Base-by-base conservation (phyloP, 495 filamentous ascomycete genomes). In the Schizothecium vesticola region DNA sequence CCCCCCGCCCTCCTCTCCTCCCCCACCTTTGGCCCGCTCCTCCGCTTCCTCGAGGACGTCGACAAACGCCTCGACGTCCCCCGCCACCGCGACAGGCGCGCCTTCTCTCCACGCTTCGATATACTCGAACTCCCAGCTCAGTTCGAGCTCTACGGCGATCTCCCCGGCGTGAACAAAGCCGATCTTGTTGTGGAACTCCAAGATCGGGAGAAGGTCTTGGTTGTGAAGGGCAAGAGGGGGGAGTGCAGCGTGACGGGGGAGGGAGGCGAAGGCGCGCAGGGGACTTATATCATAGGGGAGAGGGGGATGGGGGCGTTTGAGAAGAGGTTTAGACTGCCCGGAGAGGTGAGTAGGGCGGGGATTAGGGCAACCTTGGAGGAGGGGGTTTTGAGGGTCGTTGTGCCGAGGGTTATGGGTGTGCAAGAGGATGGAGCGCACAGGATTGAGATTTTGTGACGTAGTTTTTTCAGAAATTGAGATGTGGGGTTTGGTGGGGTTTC, bases 81-180 rank as follows among this genome's bases (percentile, higher is more conserved):
- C 25, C 5, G 59, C 25, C 60, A 62, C 25, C 25, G 29, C 60
- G 12, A n/a, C 26, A 28, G 26, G 7, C 60, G 19, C 25, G 11
- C 60, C 3, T 62, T 62, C 26, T 3, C 25, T 3, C 60, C 60
- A 13, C 26, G 29, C 4, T 62, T 62, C 26, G 60, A 62, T 28
- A 24, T 62, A 3, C 6, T 62, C 26, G 60, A 62, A 16, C 12
- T 43, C 12, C 26, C 29, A 2, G 29, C 4, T 8, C 13, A 16
- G 8, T 62, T 62, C 60, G 60, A 62, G 26, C 60, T 62, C 26
- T 62, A 62, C 60, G 60, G 60, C 12, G 60, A 62, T 23, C 28
- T 62, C 11, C 60, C 60, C 10, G 60, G 60, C 60, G 60, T 36
- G 5, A 31, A 62, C 12, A 62, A 62, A 22, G 60, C 31, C 21